Percentiles rank a stretch among this genome's conserved stretches.
phyloP scores from a whole-genome alignment of 2,329 filamentous ascomycete genomes.

The Sporothrix protearum region DNA sequence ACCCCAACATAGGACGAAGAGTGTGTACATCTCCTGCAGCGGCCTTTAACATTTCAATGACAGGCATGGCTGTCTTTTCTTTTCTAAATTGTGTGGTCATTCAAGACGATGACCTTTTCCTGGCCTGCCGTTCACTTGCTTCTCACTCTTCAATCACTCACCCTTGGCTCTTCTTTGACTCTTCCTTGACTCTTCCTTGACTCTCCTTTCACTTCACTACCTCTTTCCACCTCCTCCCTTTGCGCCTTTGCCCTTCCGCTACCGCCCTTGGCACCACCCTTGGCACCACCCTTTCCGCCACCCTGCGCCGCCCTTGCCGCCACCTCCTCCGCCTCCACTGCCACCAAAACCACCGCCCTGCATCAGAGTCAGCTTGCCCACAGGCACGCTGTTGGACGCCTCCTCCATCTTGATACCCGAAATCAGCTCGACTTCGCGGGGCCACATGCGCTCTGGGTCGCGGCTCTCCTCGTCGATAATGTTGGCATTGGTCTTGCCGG shows the following conservation, averaged over 20 bases:
- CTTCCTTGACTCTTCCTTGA: no score
- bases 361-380: constrained; percentile 77
- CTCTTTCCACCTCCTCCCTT: constrained; percentile 16
- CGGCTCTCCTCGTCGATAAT: constrained; percentile 57
- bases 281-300: constrained; percentile 37
- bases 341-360: constrained; percentile 53
- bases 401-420: constrained; percentile 78
- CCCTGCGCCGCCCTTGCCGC: constrained; percentile 38
- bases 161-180: no score
- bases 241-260: not conserved
- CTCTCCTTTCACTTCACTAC: not conserved
- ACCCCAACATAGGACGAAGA: no score
- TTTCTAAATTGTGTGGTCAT: no score
- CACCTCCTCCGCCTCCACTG: constrained; percentile 38
- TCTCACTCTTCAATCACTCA: not conserved
- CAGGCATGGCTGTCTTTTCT: not conserved
- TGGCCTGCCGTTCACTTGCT: not conserved
- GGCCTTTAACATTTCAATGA: no score
- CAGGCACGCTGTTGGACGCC: constrained; percentile 74
- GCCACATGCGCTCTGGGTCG: constrained; percentile 76
- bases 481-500: constrained; percentile 41
- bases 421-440: constrained; percentile 79
- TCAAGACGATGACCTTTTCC: not conserved
- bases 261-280: constrained; percentile 1
- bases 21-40: not conserved